Evolutionary conservation across 225 moss, liverwort and hornwort species (phyloP), one percentile per base, ranked within the genome.

Genomic region (Rhytidiadelphus loreus): DNA sequence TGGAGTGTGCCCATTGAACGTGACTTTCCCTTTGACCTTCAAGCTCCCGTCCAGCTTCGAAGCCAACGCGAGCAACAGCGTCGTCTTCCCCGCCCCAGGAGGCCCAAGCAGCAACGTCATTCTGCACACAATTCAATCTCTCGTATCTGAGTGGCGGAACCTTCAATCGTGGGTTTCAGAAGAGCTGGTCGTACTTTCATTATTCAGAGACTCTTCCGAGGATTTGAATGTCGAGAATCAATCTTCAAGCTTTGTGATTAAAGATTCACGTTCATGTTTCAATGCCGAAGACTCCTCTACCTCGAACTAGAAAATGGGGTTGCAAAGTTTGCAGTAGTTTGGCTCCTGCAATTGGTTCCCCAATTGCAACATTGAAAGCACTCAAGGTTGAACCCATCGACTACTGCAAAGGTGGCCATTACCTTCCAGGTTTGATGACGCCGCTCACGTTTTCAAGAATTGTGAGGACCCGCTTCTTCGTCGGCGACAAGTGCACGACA

Each of bases 361-460:
- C 82, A 33, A 35, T 35, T 48, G 44, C 16, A 63, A 82, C 35
- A 63, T 33, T 82, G 63, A 32, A 37, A 65, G 50, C 50, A 65
- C 65, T 65, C 52, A 83, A 26, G 8, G 30, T 23, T 50, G 64
- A 66, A 53, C n/a, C 53, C 32, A 63, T 50, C 19, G 29, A 55
- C 69, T 53, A 69, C 21, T 64, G 77, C 41, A 86, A 86, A 64
- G 70, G 43, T 65, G 23, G 30, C n/a, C 70, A 64, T 48, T 86
- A 95, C 95, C 95, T 94, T 87, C 95, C 93, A 85, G 95, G 95
- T 86, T 93, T 94, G 77, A 96, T 83, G 60, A 96, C 78, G 26
- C 96, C 96, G 66, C 62, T 96, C 22, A 96, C 93, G 80, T 96
- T 88, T 3, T 96, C 92, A 81, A 96, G 88, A 58, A 96, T 96